A percentile compares a stretch with the other conserved stretches of the same genome.
phyloP scores from a whole-genome alignment of 2,329 filamentous ascomycete species.

The Aschersonia sp. region DNA sequence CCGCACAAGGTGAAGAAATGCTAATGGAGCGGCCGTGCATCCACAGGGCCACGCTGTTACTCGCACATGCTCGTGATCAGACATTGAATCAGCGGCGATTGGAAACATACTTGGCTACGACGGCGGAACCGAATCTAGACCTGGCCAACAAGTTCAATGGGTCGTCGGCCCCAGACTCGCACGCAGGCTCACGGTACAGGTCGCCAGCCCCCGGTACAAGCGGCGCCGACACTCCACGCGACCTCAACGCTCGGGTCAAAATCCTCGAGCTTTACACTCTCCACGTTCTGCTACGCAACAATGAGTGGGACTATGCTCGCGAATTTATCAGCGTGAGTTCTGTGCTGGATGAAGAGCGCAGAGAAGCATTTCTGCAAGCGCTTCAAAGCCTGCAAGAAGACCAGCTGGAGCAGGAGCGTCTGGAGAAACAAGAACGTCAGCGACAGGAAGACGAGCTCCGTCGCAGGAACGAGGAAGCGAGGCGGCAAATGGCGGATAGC shows the following conservation, averaged over 20 bases:
- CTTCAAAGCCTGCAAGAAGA: conserved; percentile 76
- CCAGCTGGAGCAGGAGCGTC: conserved; percentile 55
- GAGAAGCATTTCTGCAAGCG: conserved; percentile 78
- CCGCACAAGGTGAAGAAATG: not conserved
- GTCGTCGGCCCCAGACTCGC: conserved; percentile 20
- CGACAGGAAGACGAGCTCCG: conserved; percentile 42
- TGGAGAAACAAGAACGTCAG: conserved; percentile 43
- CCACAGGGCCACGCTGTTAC: conserved; percentile 66
- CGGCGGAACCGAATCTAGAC: conserved; percentile 59
- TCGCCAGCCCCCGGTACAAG: conserved; percentile 35
- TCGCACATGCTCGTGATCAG: conserved; percentile 82
- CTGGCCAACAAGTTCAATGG: conserved; percentile 48
- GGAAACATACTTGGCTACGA: conserved; percentile 76
- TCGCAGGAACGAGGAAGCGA: conserved; percentile 41
- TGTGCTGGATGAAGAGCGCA: conserved; percentile 80
- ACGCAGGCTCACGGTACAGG: conserved; percentile 21
- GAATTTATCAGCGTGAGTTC: conserved; percentile 82
- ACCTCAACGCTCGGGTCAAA: conserved; percentile 74
- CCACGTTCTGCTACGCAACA: conserved; percentile 84
- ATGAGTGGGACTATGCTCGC: conserved; percentile 89
- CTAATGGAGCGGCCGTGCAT: not conserved
- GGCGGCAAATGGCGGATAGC: conserved; percentile 40
- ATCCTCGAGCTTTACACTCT: conserved; percentile 91
- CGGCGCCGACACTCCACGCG: conserved; percentile 70
- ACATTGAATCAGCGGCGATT: conserved; percentile 72